These are phyloP conservation scores for Edaphochlamys debaryana DNA, from an alignment of 139 green algal species.

Conservation along the genomic window DNA sequence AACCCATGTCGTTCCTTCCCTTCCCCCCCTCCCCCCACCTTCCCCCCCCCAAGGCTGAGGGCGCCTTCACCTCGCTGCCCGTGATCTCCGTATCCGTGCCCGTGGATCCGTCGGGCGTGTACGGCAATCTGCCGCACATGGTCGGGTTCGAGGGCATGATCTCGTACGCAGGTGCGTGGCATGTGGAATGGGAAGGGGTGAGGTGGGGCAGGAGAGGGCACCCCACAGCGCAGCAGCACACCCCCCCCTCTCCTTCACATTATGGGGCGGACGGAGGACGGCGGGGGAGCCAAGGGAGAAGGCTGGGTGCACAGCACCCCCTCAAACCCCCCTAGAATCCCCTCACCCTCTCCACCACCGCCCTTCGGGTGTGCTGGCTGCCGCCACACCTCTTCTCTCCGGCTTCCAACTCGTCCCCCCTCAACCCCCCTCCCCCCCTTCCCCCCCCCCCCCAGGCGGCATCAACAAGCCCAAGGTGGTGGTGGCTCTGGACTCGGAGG, in stretches of 20 bases:
- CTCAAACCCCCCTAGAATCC: no score
- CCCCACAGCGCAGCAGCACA: no score
- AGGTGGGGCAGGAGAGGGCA: no score
- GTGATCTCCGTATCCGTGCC: conserved; percentile 60
- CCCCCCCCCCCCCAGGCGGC: conserved; percentile 61
- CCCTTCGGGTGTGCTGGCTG: no score
- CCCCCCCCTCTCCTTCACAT: not conserved
- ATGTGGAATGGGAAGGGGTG: no score
- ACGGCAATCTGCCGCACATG: conserved; percentile 68
- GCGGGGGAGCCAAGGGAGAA: no score
- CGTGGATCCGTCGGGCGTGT: conserved; percentile 63
- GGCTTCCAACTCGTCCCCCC: no score
- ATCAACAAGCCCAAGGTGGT: conserved; percentile 90
- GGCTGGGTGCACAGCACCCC: no score
- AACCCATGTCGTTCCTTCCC: conserved; percentile 32
- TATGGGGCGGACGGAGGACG: no score
- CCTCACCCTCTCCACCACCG: no score
- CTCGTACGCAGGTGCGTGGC: conserved; percentile 11
- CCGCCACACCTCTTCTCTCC: no score
- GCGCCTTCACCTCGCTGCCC: conserved; percentile 50
- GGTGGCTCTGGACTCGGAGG: conserved; percentile 40
- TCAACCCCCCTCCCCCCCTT: no score
- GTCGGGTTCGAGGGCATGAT: conserved; percentile 42
- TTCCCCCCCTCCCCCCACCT: not conserved
- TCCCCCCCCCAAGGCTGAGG: not conserved